Evolutionary conservation across 805 yeast genomes (phyloP), one percentile per base, ranked within the genome.

Genomic region (Sugiyamaella americana): DNA sequence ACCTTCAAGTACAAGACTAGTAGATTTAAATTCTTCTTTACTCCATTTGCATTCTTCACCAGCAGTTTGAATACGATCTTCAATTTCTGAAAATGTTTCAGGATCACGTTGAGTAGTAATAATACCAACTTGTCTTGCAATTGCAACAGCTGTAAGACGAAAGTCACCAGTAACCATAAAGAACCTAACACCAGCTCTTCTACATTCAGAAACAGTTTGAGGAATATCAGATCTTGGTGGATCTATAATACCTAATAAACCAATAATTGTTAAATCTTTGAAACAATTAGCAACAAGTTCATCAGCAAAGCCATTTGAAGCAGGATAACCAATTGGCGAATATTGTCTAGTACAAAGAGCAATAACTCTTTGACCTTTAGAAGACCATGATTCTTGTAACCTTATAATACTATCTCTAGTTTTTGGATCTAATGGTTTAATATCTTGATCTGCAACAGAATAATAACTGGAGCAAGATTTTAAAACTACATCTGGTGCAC

Each of bases 171-270:
- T 91, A 53, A 91, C 88, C 97, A 91, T 93, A 45, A 91, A 85
- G 21, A 91, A 85, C 59, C 87, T 94, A 37, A 89, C 96, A 41
- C 97, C 96, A 52, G 96, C 96, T 59, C 80, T 79, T 68, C 87
- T 72, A 46, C 89, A 72, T 51, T 78, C 73, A 24, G 84, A 76
- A 48, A 91, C 76, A 1, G 96, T 84, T 41, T 74, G 70, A 39
- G 78, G 74, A 4, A 88, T 96, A 51, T 81, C 80, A 8, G 87
- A 83, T 59, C 97, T 78, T 49, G 98, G 98, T 8, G 98, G 98
- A 67, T 91, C 98, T 56, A 84, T 86, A 94, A 91, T 88, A 47
- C 96, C 97, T 51, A 87, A 71, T 40, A 91, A 67, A 13, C 98
- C 98, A 56, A 84, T 75, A 59, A 89, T 87, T 2, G 78, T 71